Base-by-base conservation (phyloP, 2,329 filamentous ascomycete species). In the Tolypocladium nubicola region DNA sequence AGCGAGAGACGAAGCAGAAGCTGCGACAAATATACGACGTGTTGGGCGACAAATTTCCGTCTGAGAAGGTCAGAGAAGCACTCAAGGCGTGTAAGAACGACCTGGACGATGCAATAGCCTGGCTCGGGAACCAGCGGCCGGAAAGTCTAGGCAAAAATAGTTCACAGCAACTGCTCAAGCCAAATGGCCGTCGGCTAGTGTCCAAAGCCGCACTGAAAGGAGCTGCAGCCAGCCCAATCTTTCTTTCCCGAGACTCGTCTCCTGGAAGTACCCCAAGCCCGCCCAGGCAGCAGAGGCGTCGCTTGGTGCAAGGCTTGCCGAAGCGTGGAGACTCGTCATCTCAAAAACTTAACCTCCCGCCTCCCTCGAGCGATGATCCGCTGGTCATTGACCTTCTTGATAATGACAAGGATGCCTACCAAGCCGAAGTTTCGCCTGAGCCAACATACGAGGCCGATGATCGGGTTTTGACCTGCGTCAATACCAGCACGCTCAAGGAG, bases 401-500 rank as follows among this genome's bases (percentile, higher is more conserved):
- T 19, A 69, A 75, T 37, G 75, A 75, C 54, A 73, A 73, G 41
- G 76, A 78, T 47, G 67, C 69, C 10, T 73, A 72, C 55, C 65
- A 73, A 52, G 72, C 72, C 9, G 69, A 74, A 57, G 56, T 58
- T 19, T 70, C 68, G 7, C 68, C 69, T 10, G 61, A 62, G 9
- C 63, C 61, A 1, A 63, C 55, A 4, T 62, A 68, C 6, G 67
- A 72, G n/a, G 70, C 70, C 43, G 68, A 69, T 43, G 69, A 72
- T 53, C 68, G 71, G 53, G 82, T 97, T 8, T 76, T 97, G 35
- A 80, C 85, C 9, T 95, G 91, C 66, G 85, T 99, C 71, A 97
- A 97, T 67, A 84, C 79, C 0, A 94, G 89, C 68, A 83, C 84
- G 6, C 75, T 83, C 11, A 81, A 86, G 40, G 89, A 93, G 58